These are phyloP conservation scores for Polytolypa hystricis DNA, from an alignment of 2,329 filamentous ascomycete genomes.

Conservation along the genomic window DNA sequence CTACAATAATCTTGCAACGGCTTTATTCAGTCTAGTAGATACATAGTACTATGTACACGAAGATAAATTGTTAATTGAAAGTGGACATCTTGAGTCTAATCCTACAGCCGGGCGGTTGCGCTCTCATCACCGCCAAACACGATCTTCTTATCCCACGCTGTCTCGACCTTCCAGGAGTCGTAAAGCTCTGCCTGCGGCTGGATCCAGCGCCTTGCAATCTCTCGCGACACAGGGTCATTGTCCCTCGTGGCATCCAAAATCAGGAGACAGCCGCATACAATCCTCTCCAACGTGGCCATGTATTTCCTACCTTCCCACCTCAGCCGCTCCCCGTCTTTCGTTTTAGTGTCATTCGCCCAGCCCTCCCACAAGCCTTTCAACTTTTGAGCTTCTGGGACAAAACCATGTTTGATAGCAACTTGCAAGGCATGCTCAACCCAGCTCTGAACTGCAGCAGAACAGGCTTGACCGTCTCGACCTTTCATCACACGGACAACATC, in stretches of 20 bases:
- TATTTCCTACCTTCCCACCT: constrained; percentile 20
- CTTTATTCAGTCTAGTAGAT: too few species aligned
- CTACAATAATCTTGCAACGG: too few species aligned
- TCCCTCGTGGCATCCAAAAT: constrained; percentile 24
- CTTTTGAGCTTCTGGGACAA: constrained; percentile 29
- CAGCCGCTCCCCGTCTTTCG: constrained; percentile 18
- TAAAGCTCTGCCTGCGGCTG: constrained; percentile 4
- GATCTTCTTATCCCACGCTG: constrained; percentile 13
- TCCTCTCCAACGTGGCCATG: constrained; percentile 20
- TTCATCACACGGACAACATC: constrained; percentile 37
- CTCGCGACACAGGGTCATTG: constrained; percentile 19
- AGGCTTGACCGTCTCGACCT: constrained; percentile 13
- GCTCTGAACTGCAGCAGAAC: constrained; percentile 19
- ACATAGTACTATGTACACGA: too few species aligned
- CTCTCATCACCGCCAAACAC: constrained; percentile 9
- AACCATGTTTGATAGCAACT: constrained; percentile 37
- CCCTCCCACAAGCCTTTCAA: constrained; percentile 10
- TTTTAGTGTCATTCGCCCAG: constrained; percentile 9
- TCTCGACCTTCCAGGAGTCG: constrained; percentile 9
- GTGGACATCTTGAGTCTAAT: too few species aligned
- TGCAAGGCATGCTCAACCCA: constrained; percentile 38
- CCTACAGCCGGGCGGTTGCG: constrained; percentile 4
- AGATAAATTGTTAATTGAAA: too few species aligned
- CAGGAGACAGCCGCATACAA: constrained; percentile 23
- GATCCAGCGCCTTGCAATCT: constrained; percentile 15